A percentile compares a stretch with the other conserved stretches of the same genome.
phyloP scores from a whole-genome alignment of 2,329 filamentous ascomycete genomes.

The Hymenoscyphus repandus region DNA sequence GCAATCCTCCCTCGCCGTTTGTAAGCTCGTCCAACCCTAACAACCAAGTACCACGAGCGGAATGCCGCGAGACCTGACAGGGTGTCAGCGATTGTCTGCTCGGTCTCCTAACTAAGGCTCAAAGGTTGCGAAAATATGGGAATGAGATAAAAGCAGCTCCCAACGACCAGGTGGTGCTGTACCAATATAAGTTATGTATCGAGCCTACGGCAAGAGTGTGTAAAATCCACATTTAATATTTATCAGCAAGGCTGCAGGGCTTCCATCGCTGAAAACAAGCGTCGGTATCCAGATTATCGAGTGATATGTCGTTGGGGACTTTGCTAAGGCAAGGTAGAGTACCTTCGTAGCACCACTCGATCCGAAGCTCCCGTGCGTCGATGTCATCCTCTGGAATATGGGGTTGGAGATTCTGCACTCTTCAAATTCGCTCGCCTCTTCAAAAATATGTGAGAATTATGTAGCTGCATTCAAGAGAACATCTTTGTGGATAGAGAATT shows the following conservation, averaged over 20 bases:
- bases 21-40: too few species aligned
- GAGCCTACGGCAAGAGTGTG: constrained; percentile 8
- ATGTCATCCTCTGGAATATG: constrained; percentile 5
- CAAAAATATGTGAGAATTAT: constrained; percentile 11
- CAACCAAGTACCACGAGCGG: too few species aligned
- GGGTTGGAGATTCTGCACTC: neutral
- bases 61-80: too few species aligned
- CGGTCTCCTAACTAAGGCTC: too few species aligned
- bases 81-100: too few species aligned
- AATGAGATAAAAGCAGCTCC: too few species aligned
- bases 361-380: constrained; percentile 1
- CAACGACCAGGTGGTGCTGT: neutral
- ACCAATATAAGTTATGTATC: neutral
- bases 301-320: neutral
- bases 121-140: too few species aligned
- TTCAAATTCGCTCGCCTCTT: constrained; percentile 2
- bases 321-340: neutral
- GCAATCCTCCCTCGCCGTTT: too few species aligned
- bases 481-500: constrained; percentile 7
- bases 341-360: constrained; percentile 6
- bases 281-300: neutral
- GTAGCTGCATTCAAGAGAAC: constrained; percentile 8
- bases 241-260: constrained; percentile 8
- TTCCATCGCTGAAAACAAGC: constrained; percentile 2
- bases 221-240: constrained; percentile 4